A percentile compares a stretch with the other conserved stretches of the same genome.
Evolutionary conservation across 2,329 filamentous ascomycete species (phyloP).

Genomic region (Colletotrichum sp.): DNA sequence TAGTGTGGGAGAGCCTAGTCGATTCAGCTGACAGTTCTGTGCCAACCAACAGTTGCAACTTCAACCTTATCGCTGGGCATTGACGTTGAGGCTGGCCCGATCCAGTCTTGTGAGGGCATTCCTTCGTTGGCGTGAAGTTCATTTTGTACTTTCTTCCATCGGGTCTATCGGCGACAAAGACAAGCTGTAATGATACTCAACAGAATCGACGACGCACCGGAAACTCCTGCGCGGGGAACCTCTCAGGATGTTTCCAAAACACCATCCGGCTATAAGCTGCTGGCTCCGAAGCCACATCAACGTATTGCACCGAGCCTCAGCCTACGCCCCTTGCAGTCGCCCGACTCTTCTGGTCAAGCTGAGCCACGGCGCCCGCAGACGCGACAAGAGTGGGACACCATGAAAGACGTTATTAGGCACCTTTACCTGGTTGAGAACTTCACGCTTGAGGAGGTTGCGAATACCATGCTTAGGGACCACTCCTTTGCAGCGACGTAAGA

Average conservation of each 20-base stretch:
- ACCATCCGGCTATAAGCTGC: background rate
- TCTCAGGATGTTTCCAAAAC: background rate
- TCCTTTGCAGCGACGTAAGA: no score
- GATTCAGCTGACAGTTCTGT: background rate
- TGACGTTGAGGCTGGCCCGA: rapidly evolving
- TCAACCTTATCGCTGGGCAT: background rate
- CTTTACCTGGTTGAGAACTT: background rate
- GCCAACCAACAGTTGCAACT: background rate
- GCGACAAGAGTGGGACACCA: rapidly evolving
- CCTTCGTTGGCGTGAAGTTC: no score
- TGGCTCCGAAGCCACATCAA: background rate
- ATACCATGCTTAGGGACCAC: rapidly evolving
- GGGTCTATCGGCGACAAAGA: no score
- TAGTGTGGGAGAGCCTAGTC: background rate
- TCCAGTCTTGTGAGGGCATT: no score
- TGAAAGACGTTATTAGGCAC: rapidly evolving
- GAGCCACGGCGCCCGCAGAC: background rate
- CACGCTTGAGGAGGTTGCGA: background rate
- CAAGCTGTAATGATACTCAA: background rate
- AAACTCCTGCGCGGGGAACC: background rate
- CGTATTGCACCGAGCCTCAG: rapidly evolving
- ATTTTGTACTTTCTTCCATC: rapidly evolving
- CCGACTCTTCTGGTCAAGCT: rapidly evolving
- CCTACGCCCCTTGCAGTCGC: rapidly evolving
- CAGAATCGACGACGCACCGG: rapidly evolving